Base-by-base conservation (phyloP, 2,329 filamentous ascomycete genomes). In the Cordyceps militaris region DNA sequence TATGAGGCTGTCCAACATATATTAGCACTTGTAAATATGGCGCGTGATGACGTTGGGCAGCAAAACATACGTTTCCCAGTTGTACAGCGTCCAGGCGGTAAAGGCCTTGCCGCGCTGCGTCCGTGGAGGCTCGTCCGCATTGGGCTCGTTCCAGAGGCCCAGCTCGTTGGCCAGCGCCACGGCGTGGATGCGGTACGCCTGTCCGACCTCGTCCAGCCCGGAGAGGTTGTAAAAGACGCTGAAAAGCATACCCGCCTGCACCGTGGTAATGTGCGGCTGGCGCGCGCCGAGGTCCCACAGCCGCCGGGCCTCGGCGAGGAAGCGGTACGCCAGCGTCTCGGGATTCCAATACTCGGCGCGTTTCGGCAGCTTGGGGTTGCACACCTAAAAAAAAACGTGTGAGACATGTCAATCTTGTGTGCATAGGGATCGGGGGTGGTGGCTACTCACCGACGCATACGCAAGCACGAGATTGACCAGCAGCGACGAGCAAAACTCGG, bases 331-430 rank as follows among this genome's bases (percentile, higher is more conserved):
- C 11, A 71, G 58, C 9, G 59, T 68, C 24, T 65, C 65, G 1
- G 69, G 69, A 47, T 70, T 66, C 70, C 69, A 73, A 34, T 64
- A 69, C 57, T 68, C 66, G 13, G 64, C 61, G 9, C 69, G 67
- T 16, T 66, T 59, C 3, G 61, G 57, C 9, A 70, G 58, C 1
- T 63, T 64, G 4, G 62, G 64, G 38, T 65, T 63, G 59, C 66
- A 66, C 34, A 67, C 63, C 70, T 72, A 0, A 2, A 48, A 10
- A 32, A 32, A n/a, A n/a, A n/a, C n/a, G n/a, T n/a, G n/a, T n/a
- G n/a, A n/a, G n/a, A n/a, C n/a, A n/a, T n/a, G n/a, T n/a, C n/a
- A n/a, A n/a, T n/a, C n/a, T n/a, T n/a, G n/a, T n/a, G n/a, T n/a
- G n/a, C n/a, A n/a, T n/a, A n/a, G n/a, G n/a, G n/a, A n/a, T n/a